Conservation (phyloP, 2,329 filamentous ascomycete genomes). For the Zymoseptoria crescenta region DNA sequence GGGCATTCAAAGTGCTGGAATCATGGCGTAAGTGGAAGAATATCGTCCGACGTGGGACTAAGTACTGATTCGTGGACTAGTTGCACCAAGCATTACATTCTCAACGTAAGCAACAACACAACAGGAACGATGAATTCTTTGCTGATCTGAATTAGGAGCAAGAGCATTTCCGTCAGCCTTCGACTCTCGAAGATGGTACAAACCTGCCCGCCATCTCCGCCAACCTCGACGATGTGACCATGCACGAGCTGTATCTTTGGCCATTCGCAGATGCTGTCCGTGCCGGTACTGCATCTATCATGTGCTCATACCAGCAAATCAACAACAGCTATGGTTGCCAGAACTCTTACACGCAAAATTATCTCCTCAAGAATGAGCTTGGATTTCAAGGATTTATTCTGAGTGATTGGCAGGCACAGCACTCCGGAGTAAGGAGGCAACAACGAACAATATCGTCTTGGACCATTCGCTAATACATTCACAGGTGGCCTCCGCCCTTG, state of each 20-base stretch:
- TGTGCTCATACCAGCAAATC: constrained; percentile 64
- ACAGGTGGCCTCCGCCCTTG: constrained; percentile 41
- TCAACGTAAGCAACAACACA: constrained; percentile 58
- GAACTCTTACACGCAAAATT: constrained; percentile 68
- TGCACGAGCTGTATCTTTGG: constrained; percentile 37
- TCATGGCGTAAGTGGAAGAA: constrained; percentile 47
- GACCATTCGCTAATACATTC: neutral
- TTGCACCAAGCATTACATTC: constrained; percentile 69
- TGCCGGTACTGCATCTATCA: constrained; percentile 44
- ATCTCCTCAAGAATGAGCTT: constrained; percentile 68
- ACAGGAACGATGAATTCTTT: constrained; percentile 65
- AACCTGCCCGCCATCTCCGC: constrained; percentile 53
- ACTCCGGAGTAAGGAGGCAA: constrained; percentile 53
- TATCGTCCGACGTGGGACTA: neutral
- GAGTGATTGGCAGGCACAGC: constrained; percentile 63
- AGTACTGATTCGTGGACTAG: constrained; percentile 26
- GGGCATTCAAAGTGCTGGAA: constrained; percentile 73
- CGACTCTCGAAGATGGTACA: constrained; percentile 35
- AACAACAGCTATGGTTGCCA: constrained; percentile 78
- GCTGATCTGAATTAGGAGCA: constrained; percentile 53
- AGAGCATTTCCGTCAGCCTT: constrained; percentile 57
- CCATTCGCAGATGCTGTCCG: constrained; percentile 46
- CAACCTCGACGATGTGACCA: constrained; percentile 56
- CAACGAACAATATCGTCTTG: neutral
- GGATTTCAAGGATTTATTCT: constrained; percentile 71